Evolutionary conservation across 495 filamentous ascomycete genomes (phyloP).

Genomic region (Corynascus novoguineensis): DNA sequence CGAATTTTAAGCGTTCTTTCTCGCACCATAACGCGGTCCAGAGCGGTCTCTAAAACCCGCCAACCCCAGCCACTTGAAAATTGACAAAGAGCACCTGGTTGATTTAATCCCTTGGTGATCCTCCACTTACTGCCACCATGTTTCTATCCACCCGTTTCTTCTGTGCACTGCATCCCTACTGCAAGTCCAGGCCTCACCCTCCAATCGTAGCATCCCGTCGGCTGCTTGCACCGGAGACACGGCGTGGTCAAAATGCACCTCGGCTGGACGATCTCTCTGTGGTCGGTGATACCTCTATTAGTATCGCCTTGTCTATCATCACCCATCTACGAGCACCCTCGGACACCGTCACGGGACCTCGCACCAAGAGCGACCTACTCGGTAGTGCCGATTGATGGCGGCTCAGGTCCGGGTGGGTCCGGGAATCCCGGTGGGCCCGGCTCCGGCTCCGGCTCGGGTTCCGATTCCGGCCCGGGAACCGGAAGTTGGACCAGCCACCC

Average conservation of each 20-base stretch:
- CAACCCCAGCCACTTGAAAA: background rate
- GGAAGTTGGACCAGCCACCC: background rate
- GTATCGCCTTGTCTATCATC: conserved; percentile 11
- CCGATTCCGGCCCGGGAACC: conserved; percentile 17
- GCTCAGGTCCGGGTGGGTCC: conserved; percentile 16
- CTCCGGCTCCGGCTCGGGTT: conserved; percentile 17
- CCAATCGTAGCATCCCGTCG: background rate
- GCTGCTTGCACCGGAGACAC: background rate
- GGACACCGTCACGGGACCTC: background rate
- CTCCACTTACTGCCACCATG: background rate
- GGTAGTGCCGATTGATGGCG: conserved; percentile 29
- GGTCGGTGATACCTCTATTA: conserved; percentile 8
- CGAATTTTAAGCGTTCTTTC: conserved; percentile 6
- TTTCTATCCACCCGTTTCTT: background rate
- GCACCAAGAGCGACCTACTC: conserved; percentile 28
- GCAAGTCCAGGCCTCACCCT: background rate
- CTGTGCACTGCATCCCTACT: background rate
- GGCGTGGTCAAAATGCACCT: conserved; percentile 18
- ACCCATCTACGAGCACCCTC: conserved; percentile 16
- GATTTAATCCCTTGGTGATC: conserved; percentile 1
- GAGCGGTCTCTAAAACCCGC: background rate
- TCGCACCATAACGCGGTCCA: background rate
- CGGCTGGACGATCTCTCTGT: conserved; percentile 5
- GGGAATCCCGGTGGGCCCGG: background rate
- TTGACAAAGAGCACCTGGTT: background rate